Evolutionary conservation across 2,329 filamentous ascomycete genomes (phyloP), one percentile per base, ranked within the genome.

Genomic region (Westerdykella ornata): DNA sequence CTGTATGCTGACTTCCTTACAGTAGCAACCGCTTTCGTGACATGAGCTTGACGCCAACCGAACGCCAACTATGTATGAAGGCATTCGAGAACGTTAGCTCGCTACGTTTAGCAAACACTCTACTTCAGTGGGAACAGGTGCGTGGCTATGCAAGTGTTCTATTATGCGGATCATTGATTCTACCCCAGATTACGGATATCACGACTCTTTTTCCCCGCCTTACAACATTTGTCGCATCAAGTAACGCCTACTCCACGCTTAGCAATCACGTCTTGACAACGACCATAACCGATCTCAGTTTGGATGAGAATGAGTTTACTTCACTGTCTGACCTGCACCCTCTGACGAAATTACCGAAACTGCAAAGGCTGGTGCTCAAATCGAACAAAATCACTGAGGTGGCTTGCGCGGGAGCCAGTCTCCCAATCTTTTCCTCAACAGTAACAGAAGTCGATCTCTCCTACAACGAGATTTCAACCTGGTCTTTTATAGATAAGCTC

Each of bases 401-500:
- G 17, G 55, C 54, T 15, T 19, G 38, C 16, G 39, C 56, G 18
- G 31, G 40, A 14, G 19, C n/a, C 15, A 39, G 41, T 14, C 36
- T 46, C 13, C 51, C 55, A 1, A 40, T 53, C 19, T 62, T 70
- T 38, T 51, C 58, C 2, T 22, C 38, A 12, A 64, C 65, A 0
- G 36, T 72, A 4, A 38, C 43, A 28, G 66, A 70, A 38, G 50
- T 74, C 12, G 71, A 75, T 41, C 50, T 74, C 4, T 66, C 70
- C 4, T 65, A 68, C 54, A 74, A 74, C 47, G 54, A 56, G 1
- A 69, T 75, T 19, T 43, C 54, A 13, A 73, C 74, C 14, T 96
- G 88, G 86, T 57, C 65, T 20, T 86, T 94, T 60, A 72, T 95
- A 49, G 81, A 94, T 54, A 61, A 71, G 4, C 74, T 98, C 1